phyloP scores from a whole-genome alignment of 371 early-diverging fungal genomes.

The Chytridium lagenaria region DNA sequence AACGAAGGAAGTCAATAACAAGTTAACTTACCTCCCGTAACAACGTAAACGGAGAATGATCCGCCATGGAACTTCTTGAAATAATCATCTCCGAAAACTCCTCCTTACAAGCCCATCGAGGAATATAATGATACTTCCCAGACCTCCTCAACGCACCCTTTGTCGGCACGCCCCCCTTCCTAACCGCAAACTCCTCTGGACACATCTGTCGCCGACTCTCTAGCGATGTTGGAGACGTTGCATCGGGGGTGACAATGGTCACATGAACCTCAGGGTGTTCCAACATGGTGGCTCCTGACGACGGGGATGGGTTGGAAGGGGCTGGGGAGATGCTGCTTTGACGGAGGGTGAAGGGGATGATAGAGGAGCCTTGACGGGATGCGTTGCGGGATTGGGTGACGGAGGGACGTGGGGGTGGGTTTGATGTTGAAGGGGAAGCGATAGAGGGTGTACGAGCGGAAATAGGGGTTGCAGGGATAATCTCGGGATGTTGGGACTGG shows the following conservation, averaged over 20 bases:
- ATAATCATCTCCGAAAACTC: slow-evolving; percentile 47
- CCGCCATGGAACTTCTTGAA: slow-evolving; percentile 38
- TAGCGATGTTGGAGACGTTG: background rate
- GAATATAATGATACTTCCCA: slow-evolving; percentile 47
- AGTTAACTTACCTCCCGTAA: slow-evolving; percentile 32
- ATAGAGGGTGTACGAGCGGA: background rate
- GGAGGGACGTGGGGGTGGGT: background rate
- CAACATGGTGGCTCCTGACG: background rate
- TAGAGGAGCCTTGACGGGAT: background rate
- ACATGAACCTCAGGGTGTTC: background rate
- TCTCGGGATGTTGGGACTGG: background rate
- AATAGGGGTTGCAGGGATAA: background rate
- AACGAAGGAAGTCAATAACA: background rate
- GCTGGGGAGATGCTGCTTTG: background rate
- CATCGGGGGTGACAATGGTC: slow-evolving; percentile 1
- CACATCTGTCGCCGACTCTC: background rate
- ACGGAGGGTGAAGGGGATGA: slow-evolving; percentile 7
- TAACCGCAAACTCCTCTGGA: slow-evolving; percentile 11
- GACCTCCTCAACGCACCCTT: slow-evolving; percentile 7
- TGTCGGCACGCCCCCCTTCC: slow-evolving; percentile 18
- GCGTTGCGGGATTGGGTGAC: background rate
- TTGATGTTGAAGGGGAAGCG: no score
- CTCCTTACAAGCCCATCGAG: slow-evolving; percentile 44
- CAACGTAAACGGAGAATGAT: slow-evolving; percentile 40
- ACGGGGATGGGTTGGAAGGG: background rate